A percentile compares a stretch with the other conserved stretches of the same genome.
Conservation (phyloP, 2,329 filamentous ascomycete species). For the Niveomyces coronatus region DNA sequence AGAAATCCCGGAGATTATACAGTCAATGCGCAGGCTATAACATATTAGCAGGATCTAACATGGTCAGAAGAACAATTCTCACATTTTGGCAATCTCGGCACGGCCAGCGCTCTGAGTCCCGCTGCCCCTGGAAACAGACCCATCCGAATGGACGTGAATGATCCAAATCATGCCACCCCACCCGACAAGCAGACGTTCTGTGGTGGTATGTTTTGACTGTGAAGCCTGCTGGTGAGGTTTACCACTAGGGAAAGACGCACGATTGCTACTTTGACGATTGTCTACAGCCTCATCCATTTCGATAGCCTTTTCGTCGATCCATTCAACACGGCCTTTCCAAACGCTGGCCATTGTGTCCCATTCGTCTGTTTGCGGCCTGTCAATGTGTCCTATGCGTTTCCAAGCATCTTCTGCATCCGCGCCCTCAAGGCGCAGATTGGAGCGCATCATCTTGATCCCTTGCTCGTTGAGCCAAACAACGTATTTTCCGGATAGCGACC, state of each 20-base stretch:
- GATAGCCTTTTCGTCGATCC: constrained; percentile 80
- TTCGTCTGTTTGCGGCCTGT: constrained; percentile 71
- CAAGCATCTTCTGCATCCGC: constrained; percentile 74
- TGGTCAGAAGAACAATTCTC: constrained; percentile 28
- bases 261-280: constrained; percentile 20
- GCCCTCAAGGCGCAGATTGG: constrained; percentile 69
- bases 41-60: constrained; percentile 18
- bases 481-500: constrained; percentile 86
- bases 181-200: constrained; percentile 79
- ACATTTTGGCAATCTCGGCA: constrained; percentile 90
- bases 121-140: constrained; percentile 31
- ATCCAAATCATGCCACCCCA: constrained; percentile 98
- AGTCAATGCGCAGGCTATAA: constrained; percentile 78
- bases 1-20: constrained; percentile 93
- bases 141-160: constrained; percentile 75
- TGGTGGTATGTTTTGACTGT: constrained; percentile 35
- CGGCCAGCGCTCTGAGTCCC: constrained; percentile 43
- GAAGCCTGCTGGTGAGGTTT: constrained; percentile 39
- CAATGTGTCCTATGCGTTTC: constrained; percentile 89
- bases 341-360: constrained; percentile 97
- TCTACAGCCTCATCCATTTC: constrained; percentile 54
- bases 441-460: constrained; percentile 95
- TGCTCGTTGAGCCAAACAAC: constrained; percentile 95
- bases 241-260: constrained; percentile 33
- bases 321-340: constrained; percentile 87